A percentile compares a stretch with the other conserved stretches of the same genome.
phyloP scores from a whole-genome alignment of 202 grass and related monocot genomes.

The Brachypodium distachyon region DNA sequence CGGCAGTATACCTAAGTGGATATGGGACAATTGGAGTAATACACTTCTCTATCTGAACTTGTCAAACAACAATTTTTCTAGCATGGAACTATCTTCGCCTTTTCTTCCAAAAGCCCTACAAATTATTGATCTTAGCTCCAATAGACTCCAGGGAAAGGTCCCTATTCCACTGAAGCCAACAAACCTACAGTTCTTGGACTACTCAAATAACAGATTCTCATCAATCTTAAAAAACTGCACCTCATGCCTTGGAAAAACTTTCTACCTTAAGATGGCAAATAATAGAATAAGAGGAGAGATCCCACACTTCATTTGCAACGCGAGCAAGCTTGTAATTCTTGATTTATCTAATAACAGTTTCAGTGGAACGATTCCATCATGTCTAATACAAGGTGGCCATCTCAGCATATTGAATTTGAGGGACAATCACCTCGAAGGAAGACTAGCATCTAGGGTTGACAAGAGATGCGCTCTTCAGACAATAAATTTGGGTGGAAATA shows the following conservation, averaged over 20 bases:
- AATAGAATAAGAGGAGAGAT: constrained; percentile 31
- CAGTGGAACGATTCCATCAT: constrained; percentile 14
- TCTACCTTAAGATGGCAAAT: constrained; percentile 31
- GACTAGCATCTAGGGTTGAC: not conserved
- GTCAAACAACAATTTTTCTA: not conserved
- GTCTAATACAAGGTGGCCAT: constrained; percentile 11
- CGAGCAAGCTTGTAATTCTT: constrained; percentile 40
- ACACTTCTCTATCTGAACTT: not conserved
- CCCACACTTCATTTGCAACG: constrained; percentile 38
- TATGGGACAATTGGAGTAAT: not conserved
- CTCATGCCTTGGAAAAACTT: constrained; percentile 9
- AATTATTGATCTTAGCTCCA: not conserved
- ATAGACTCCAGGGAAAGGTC: not conserved
- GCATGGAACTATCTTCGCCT: not conserved
- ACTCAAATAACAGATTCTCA: constrained; percentile 46
- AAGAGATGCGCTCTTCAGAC: not conserved
- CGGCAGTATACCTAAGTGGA: not conserved
- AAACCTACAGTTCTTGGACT: not conserved
- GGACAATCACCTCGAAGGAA: constrained; percentile 22
- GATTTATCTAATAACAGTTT: constrained; percentile 41
- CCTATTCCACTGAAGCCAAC: not conserved
- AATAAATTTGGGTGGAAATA: constrained; percentile 21
- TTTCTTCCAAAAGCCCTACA: not conserved
- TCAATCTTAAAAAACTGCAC: constrained; percentile 6
- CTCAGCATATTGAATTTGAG: constrained; percentile 28